Percentiles rank a stretch among this genome's conserved stretches.
phyloP scores from a whole-genome alignment of 192 early-diverging fungal genomes.

The Gryganskiella cystojenkinii region DNA sequence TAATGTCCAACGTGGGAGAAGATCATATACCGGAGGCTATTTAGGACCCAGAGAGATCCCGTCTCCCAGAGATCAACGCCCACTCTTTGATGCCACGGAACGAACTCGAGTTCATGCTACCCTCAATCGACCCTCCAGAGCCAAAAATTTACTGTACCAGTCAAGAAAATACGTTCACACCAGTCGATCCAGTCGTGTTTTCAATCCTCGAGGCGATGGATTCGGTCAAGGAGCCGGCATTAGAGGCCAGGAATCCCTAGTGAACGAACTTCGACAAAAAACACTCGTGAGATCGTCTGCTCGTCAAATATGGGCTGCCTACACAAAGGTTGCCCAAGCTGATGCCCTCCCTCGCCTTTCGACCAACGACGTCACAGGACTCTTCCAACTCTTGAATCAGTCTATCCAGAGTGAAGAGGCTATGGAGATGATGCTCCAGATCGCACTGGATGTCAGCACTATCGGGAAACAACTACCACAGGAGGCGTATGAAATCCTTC shows the following conservation, averaged over 20 bases:
- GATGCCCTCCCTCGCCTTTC: slow-evolving; percentile 11
- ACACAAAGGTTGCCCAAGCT: slow-evolving; percentile 21
- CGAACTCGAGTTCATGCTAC: not conserved
- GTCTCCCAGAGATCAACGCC: not conserved
- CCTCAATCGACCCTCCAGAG: not conserved
- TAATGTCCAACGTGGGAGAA: slow-evolving; percentile 34
- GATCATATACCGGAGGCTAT: slow-evolving; percentile 12
- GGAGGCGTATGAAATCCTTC: slow-evolving; percentile 28
- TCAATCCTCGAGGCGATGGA: not conserved
- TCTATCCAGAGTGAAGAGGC: slow-evolving; percentile 37
- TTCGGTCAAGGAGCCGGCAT: not conserved
- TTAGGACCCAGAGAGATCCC: slow-evolving; percentile 3
- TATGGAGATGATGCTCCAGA: slow-evolving; percentile 47
- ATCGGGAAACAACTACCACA: slow-evolving; percentile 48
- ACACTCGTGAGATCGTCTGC: slow-evolving; percentile 13
- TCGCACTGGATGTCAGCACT: slow-evolving; percentile 34
- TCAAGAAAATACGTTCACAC: not conserved
- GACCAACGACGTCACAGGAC: slow-evolving; percentile 25
- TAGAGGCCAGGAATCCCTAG: slow-evolving; percentile 4
- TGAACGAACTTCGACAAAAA: slow-evolving; percentile 39
- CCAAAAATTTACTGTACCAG: not conserved
- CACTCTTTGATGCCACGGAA: not conserved
- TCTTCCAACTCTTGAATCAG: slow-evolving; percentile 18
- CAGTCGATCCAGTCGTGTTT: slow-evolving; percentile 16
- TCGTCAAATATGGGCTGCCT: slow-evolving; percentile 18